Base-by-base conservation (phyloP, 805 yeast species). In the Saccharomyces kudriavzevii region DNA sequence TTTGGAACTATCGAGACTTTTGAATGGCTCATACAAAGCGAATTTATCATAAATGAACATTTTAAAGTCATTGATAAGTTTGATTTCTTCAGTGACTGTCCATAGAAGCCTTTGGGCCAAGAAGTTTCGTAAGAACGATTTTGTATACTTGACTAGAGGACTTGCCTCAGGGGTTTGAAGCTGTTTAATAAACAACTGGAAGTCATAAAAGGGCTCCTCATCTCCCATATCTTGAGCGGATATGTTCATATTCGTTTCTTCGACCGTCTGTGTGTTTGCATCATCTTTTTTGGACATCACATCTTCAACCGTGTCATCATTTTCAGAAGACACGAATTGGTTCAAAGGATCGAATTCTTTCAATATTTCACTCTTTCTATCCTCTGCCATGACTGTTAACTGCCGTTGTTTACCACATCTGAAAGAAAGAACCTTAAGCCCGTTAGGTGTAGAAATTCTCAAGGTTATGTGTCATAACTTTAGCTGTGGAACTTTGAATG, bases 71-170 rank as follows among this genome's bases (percentile, higher is more conserved):
- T 70, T 73, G 0, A 91, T 76, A 28, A 91, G 76, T 66, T 88
- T 89, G 20, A 77, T 77, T 69, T 92, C 95, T 67, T 94, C 98
- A 5, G 78, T 75, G 0, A 84, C 79, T 0, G 86, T 77, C 85
- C 96, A 89, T 1, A 78, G 74, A 50, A 79, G 81, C 56, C 83
- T 80, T 49, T 79, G 74, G 50, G 65, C 62, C 3, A 58, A 58
- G 59, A 92, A 94, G 53, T 89, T 92, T 47, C 77, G 79, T 47
- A 95, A 71, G 62, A 94, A 95, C 1, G 96, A 89, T 61, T 85
- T 83, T 45, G 91, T 80, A 64, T 92, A 94, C 54, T 89, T 79
- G 5, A 91, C 90, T 40, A 90, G 79, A 0, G 98, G 97, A 54
- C 89, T 96, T 4, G 98, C 97, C 52, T 78, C 76, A 58, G 83